phyloP scores from a whole-genome alignment of 257 asterid genomes.

The Solanum chiquidenum region DNA sequence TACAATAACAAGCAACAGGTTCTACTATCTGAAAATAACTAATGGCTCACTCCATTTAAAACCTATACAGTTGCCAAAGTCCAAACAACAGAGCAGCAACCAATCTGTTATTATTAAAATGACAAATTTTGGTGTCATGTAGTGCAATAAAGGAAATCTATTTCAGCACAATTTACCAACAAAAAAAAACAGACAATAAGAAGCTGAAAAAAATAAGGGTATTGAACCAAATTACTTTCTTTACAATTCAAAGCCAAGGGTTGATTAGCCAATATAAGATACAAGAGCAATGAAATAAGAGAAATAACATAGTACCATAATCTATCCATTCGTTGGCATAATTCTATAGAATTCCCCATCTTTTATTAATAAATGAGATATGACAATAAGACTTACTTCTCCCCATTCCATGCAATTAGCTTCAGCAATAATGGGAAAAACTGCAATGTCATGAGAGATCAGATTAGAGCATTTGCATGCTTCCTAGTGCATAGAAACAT shows the following conservation, averaged over 20 bases:
- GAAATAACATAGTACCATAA: not conserved
- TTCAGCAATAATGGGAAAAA: constrained; percentile 86
- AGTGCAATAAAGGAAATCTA: not conserved
- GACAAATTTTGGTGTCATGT: not conserved
- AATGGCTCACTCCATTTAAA: not conserved
- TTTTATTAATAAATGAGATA: not conserved
- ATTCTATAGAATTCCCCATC: not conserved
- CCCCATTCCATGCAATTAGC: constrained; percentile 95
- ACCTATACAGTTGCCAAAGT: not conserved
- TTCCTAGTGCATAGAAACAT: not conserved
- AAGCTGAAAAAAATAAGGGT: not conserved
- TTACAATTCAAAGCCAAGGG: not conserved
- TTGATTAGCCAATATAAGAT: not conserved
- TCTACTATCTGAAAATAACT: not conserved
- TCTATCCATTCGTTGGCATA: not conserved
- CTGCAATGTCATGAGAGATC: constrained; percentile 42
- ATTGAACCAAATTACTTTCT: not conserved
- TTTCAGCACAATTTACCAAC: not conserved
- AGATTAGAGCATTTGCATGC: not conserved
- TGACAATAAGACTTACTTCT: constrained; percentile 44
- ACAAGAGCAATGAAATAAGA: not conserved
- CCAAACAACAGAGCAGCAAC: not conserved
- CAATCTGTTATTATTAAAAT: not conserved
- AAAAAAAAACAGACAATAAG: not conserved
- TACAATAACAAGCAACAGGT: not conserved